Evolutionary conservation across 2,329 filamentous ascomycete genomes (phyloP), one percentile per base, ranked within the genome.

Genomic region (Ascochyta fabae): DNA sequence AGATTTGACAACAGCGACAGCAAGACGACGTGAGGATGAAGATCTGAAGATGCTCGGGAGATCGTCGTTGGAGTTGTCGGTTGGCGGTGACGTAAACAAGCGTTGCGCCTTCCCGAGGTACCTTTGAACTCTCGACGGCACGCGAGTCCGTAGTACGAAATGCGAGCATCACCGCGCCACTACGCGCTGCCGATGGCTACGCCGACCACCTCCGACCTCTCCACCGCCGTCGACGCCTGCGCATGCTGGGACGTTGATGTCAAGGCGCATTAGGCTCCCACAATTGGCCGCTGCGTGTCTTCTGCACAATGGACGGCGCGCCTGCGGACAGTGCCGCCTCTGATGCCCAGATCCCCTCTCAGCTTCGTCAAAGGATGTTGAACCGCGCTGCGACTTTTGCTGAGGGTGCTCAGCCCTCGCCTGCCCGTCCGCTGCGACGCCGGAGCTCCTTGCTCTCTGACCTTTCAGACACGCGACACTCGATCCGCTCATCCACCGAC

Each of bases 371-470:
- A 58, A 70, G 62, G 38, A 73, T 73, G 69, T 40, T 74, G 65
- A 74, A 67, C 29, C 72, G 73, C 48, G 71, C 73, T 23, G 65
- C 72, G 15, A 73, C 71, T 23, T 69, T 75, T 39, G 59, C 66
- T 34, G 73, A 75, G 60, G 70, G 71, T 40, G 64, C 58, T 26
- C 66, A 59, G 42, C 55, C 63, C 15, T 56, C 64, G 27, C 47
- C 60, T 42, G 58, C 60, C 27, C 56, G 65, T 33, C 56, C 59
- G 22, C 45, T 59, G 46, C 83, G 85, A 26, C 85, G 91, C 50
- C 85, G 90, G 59, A 91, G 89, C 77, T 95, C 91, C 33, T 87
- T 86, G 43, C 85, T 96, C 59, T 95, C 91, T 26, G 90, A 93
- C 67, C 88, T 84, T 66, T 90, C 89, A 60, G 89, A 91, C 74